Percentiles rank a stretch among this genome's conserved stretches.
Evolutionary conservation across 164 flowering plant species (phyloP).

Genomic region (Stephania japonica): DNA sequence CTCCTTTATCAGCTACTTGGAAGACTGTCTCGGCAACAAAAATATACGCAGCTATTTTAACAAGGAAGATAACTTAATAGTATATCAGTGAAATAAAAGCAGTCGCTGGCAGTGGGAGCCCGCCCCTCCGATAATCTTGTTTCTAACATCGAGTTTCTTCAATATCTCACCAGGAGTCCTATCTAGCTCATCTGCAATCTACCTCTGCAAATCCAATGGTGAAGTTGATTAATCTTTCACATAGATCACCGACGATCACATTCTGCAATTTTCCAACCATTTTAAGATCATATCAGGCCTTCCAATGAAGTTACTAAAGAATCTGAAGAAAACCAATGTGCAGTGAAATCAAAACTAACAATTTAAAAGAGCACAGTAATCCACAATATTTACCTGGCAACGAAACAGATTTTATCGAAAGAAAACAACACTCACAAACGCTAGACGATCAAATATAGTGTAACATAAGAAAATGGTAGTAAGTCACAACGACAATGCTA

Average conservation of each 20-base stretch:
- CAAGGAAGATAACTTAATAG: neutral
- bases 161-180: conserved; percentile 95
- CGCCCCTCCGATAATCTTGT: conserved; percentile 65
- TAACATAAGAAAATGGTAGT: no score
- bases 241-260: conserved; percentile 97
- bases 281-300: neutral
- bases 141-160: conserved; percentile 92
- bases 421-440: no score
- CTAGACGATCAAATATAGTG: no score
- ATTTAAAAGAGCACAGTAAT: neutral
- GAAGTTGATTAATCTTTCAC: conserved; percentile 91
- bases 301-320: no score
- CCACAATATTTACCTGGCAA: conserved; percentile 41
- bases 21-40: neutral
- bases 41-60: neutral
- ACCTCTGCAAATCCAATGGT: conserved; percentile 82
- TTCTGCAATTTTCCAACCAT: conserved; percentile 48
- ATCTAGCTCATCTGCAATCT: conserved; percentile 96
- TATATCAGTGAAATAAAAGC: neutral
- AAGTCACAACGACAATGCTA: no score
- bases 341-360: neutral
- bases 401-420: no score
- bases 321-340: neutral
- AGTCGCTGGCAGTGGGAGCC: neutral
- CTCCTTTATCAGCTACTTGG: neutral